Evolutionary conservation across 2,329 filamentous ascomycete genomes (phyloP), one percentile per base, ranked within the genome.

Genomic region (Massarina eburnea): DNA sequence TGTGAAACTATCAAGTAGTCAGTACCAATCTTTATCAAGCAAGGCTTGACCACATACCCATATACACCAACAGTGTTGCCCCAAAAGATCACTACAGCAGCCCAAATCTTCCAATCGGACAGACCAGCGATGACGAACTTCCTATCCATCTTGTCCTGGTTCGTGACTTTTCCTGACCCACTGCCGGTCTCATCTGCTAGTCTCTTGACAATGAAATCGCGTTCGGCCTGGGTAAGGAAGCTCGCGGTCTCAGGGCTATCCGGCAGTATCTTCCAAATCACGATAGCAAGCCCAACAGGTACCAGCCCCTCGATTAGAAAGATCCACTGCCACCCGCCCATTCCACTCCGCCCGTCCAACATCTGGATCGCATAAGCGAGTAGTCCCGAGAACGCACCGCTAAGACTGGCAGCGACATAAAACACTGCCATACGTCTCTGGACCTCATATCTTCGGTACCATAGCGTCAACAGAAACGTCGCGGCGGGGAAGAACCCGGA

Each of bases 401-500:
- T 60, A 7, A 68, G 49, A 3, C 64, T 62, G 1, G 65, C 65
- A 19, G 65, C 61, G 20, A 64, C 46, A 41, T 68, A 69, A 46
- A 69, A 68, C 9, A 68, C 58, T 5, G 66, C 65, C 62, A 68
- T 63, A 4, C 67, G 61, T 10, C 61, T 59, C 39, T 68, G 64
- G 3, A 67, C 43, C 54, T 70, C 67, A 36, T 61, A 65, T 9
- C 66, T 59, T 2, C 58, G 58, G 38, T 70, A 70, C 66, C 67
- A 70, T 7, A 67, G 43, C 3, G 66, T 68, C 8, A 70, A 48
- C 10, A 67, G 43, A 39, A 67, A 68, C 1, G 80, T 80, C 57
- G 87, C 85, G 17, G 84, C 85, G 0, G 84, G 84, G 3, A 87
- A 73, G 43, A 88, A 71, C 0, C 84, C 84, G 24, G 80, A 78